These are phyloP conservation scores for Plenodomus biglobosus DNA, from an alignment of 2,329 filamentous ascomycete species.

Conservation along the genomic window DNA sequence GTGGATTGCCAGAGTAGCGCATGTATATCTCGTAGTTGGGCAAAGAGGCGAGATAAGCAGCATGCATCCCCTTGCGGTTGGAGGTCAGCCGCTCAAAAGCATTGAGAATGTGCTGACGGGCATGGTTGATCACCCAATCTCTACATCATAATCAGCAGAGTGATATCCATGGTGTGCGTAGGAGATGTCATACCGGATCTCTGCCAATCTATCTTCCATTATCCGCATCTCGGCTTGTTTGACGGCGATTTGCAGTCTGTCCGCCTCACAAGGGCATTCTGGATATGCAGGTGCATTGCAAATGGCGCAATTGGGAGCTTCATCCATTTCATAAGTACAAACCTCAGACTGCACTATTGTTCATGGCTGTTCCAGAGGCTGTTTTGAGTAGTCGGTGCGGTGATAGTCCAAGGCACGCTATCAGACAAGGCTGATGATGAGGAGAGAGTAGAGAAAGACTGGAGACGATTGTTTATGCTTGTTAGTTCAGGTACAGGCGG, in stretches of 20 bases:
- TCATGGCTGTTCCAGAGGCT: conserved; percentile 31
- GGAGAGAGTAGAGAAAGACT: not conserved
- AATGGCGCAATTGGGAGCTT: conserved; percentile 45
- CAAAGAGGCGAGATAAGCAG: conserved; percentile 48
- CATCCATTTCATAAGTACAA: conserved; percentile 39
- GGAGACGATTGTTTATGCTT: conserved; percentile 12
- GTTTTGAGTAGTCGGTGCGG: not conserved
- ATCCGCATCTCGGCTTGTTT: conserved; percentile 44
- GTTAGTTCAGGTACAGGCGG: conserved; percentile 36
- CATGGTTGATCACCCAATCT: conserved; percentile 51
- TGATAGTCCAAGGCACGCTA: not conserved
- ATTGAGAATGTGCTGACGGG: conserved; percentile 49
- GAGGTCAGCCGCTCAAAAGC: conserved; percentile 47
- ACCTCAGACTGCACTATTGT: conserved; percentile 26
- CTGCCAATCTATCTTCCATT: conserved; percentile 40
- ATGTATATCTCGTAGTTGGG: conserved; percentile 52
- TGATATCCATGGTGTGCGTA: not conserved
- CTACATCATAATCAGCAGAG: conserved; percentile 34
- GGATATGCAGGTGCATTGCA: conserved; percentile 45
- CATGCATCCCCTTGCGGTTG: conserved; percentile 46
- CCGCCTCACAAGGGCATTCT: conserved; percentile 45
- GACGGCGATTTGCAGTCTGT: conserved; percentile 44
- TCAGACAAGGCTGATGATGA: not conserved
- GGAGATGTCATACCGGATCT: conserved; percentile 40
- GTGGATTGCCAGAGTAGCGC: conserved; percentile 49